Percentiles rank a stretch among this genome's conserved stretches.
Evolutionary conservation across 1,284 basidiomycete species (phyloP).

Genomic region (Puccinia sorghi): DNA sequence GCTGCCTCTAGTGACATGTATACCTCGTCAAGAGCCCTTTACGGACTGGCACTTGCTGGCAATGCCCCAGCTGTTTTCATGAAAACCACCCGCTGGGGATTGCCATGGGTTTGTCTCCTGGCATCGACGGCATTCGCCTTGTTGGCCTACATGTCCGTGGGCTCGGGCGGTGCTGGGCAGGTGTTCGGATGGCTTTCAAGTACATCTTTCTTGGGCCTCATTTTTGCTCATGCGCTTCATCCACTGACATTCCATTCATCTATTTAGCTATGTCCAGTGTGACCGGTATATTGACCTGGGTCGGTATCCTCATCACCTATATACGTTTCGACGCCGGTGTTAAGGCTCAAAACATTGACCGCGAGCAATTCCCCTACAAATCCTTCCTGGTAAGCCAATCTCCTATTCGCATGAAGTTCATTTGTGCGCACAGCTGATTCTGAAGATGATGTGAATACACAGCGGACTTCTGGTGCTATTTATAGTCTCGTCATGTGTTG

Average conservation of each 20-base stretch:
- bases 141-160: slow-evolving; percentile 72
- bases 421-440: background rate
- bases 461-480: slow-evolving; percentile 63
- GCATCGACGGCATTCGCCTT: slow-evolving; percentile 69
- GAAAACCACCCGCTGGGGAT: slow-evolving; percentile 68
- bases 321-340: slow-evolving; percentile 75
- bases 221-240: no score
- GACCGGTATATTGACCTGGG: slow-evolving; percentile 75
- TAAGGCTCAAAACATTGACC: slow-evolving; percentile 72
- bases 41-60: slow-evolving; percentile 73
- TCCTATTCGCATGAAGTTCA: slow-evolving; percentile 59
- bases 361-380: slow-evolving; percentile 68
- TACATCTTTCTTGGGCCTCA: background rate
- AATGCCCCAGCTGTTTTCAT: slow-evolving; percentile 76
- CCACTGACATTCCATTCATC: slow-evolving; percentile 61
- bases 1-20: slow-evolving; percentile 82
- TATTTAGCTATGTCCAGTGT: slow-evolving; percentile 60
- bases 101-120: slow-evolving; percentile 72
- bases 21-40: slow-evolving; percentile 66
- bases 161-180: slow-evolving; percentile 63
- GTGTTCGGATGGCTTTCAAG: slow-evolving; percentile 76
- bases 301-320: slow-evolving; percentile 76
- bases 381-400: slow-evolving; percentile 63
- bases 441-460: background rate
- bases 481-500: slow-evolving; percentile 65